Percentiles rank a stretch among this genome's conserved stretches.
phyloP scores from a whole-genome alignment of 176 grass and related monocot species.

The Oryza meridionalis region DNA sequence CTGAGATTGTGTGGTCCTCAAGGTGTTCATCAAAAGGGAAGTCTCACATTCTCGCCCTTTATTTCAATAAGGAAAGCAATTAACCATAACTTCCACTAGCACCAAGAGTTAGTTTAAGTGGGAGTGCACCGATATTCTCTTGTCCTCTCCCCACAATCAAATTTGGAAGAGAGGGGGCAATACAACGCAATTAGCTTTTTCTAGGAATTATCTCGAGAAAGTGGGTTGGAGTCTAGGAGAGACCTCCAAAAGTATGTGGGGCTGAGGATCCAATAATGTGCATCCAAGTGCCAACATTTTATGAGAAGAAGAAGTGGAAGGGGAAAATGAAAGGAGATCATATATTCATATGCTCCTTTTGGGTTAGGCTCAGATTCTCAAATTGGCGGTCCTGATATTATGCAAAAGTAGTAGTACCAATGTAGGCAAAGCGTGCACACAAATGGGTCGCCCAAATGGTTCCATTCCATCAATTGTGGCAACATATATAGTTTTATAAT shows the following conservation, averaged over 20 bases:
- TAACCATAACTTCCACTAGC: not conserved
- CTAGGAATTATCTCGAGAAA: not conserved
- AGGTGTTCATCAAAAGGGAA: not conserved
- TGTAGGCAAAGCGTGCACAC: slow-evolving; percentile 9
- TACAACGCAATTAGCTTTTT: not conserved
- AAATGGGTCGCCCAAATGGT: not conserved
- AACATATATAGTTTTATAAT: not conserved
- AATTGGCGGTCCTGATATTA: not conserved
- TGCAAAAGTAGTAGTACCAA: not conserved
- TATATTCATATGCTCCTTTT: slow-evolving; percentile 3
- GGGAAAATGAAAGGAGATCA: not conserved
- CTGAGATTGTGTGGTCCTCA: not conserved
- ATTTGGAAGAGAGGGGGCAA: not conserved
- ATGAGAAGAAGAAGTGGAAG: not conserved
- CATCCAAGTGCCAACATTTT: slow-evolving; percentile 5
- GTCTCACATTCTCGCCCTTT: not conserved
- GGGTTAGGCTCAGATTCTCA: slow-evolving; percentile 13
- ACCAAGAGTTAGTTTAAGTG: slow-evolving; percentile 19
- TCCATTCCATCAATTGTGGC: not conserved
- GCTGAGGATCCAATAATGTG: not conserved
- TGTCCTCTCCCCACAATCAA: not conserved
- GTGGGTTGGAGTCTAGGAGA: not conserved
- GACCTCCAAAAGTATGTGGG: not conserved
- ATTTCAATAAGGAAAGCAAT: not conserved
- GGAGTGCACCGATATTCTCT: slow-evolving; percentile 1